Base-by-base conservation (phyloP, 2,329 filamentous ascomycete genomes). In the Tolypocladium cylindrosporum region DNA sequence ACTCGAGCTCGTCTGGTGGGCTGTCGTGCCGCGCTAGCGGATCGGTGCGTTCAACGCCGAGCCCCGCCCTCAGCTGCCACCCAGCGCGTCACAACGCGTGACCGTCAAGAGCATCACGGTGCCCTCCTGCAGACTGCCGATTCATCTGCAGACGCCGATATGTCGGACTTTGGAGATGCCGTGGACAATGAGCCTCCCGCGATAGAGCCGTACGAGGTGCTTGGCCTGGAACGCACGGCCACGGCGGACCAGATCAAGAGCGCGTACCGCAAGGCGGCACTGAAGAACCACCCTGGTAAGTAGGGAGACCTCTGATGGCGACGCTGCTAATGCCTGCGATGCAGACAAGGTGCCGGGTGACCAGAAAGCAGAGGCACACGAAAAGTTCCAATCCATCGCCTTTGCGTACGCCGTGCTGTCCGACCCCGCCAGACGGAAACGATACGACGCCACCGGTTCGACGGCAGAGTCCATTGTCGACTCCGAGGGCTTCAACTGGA, bases 321-420 rank as follows among this genome's bases (percentile, higher is more conserved):
- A 27, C 34, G 52, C 10, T 59, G 55, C 68, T 68, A 31, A 66
- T 55, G 40, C 3, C 42, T 27, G 43, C n/a, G 50, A 6, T 54
- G 34, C 59, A 88, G 91, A 96, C 80, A 96, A 96, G 77, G 90
- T 86, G 4, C 64, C 83, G 19, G 78, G 82, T 1, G 79, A 85
- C 27, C 76, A 87, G 56, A 91, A 90, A 68, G 80, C 86, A 34
- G 76, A 81, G 48, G 93, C 94, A 2, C 87, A 96, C 65, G 79
- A 80, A 60, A 87, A 83, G 57, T 99, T 99, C 72, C 94, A 99
- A 73, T 80, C 88, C 65, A 86, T 99, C 65, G 93, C 93, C 31
- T 93, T 97, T 67, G 93, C 94, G 56, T 96, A 97, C 69, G 93
- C 91, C 40, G 84, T 99, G 55, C 88, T 99, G 41, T 96, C 90